A percentile compares a stretch with the other conserved stretches of the same genome.
phyloP scores from a whole-genome alignment of 352 stramenopile genomes.

The Hyaloperonospora brassicae region DNA sequence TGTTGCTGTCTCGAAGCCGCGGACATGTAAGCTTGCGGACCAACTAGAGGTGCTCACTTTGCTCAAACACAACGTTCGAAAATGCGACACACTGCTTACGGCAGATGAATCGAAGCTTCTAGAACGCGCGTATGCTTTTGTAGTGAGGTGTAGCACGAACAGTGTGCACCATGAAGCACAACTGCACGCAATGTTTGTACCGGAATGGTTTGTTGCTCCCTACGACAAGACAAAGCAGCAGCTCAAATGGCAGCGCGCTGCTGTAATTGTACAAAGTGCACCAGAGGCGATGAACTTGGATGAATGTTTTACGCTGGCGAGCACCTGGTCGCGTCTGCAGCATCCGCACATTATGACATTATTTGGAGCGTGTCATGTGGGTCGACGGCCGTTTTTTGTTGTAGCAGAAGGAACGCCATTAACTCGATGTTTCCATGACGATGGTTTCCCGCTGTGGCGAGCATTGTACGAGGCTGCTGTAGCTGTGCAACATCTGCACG shows the following conservation, averaged over 20 bases:
- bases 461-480: constrained; percentile 24
- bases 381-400: constrained; percentile 23
- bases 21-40: constrained; percentile 11
- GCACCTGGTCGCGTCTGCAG: constrained; percentile 21
- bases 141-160: constrained; percentile 11
- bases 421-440: constrained; percentile 16
- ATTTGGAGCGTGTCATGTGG: constrained; percentile 26
- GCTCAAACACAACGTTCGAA: constrained; percentile 17
- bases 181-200: constrained; percentile 19
- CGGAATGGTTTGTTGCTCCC: constrained; percentile 28
- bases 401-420: constrained; percentile 23
- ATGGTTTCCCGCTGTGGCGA: constrained; percentile 25
- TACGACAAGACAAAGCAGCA: constrained; percentile 23
- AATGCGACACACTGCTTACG: constrained; percentile 25
- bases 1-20: constrained; percentile 9
- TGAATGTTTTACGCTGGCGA: constrained; percentile 19
- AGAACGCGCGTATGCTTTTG: constrained; percentile 21
- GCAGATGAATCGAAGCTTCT: constrained; percentile 18
- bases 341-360: constrained; percentile 26
- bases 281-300: constrained; percentile 5
- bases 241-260: constrained; percentile 23
- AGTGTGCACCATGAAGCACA: constrained; percentile 10
- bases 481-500: constrained; percentile 24
- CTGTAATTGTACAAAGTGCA: constrained; percentile 18
- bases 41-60: constrained; percentile 27